Conservation (phyloP, 345 rosid genomes). For the Orychophragmus violaceus region DNA sequence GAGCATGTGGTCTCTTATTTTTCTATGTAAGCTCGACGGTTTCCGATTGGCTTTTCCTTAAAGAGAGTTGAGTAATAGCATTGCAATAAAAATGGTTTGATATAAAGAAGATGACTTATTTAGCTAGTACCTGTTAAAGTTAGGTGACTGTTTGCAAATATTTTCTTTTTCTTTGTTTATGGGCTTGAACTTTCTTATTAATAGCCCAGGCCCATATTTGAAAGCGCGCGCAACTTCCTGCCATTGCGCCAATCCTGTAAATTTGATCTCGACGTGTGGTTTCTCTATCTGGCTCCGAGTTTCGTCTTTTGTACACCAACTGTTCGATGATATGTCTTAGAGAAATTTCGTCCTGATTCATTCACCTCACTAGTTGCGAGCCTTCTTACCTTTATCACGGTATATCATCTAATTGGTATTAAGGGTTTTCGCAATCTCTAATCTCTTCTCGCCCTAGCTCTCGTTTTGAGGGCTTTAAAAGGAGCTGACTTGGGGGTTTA, state of each 20-base stretch:
- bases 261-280: neutral
- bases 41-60: no score
- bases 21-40: no score
- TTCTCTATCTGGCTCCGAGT: neutral
- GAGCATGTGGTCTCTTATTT: no score
- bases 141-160: neutral
- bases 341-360: neutral
- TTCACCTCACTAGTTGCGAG: neutral
- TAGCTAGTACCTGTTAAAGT: neutral
- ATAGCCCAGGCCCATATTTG: slow-evolving; percentile 9
- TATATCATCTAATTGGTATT: neutral
- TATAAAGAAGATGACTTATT: no score
- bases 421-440: neutral
- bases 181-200: neutral
- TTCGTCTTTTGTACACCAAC: slow-evolving; percentile 7
- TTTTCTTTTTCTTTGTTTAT: neutral
- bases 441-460: neutral
- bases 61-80: no score
- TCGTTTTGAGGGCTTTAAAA: neutral
- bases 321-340: slow-evolving; percentile 21
- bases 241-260: slow-evolving; percentile 1
- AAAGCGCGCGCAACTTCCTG: slow-evolving; percentile 16
- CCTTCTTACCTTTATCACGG: neutral
- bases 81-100: no score
- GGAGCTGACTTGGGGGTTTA: neutral